A percentile compares a stretch with the other conserved stretches of the same genome.
These are phyloP conservation scores for Cyclotella baltica DNA, from an alignment of 108 stramenopile genomes.

Conservation along the genomic window DNA sequence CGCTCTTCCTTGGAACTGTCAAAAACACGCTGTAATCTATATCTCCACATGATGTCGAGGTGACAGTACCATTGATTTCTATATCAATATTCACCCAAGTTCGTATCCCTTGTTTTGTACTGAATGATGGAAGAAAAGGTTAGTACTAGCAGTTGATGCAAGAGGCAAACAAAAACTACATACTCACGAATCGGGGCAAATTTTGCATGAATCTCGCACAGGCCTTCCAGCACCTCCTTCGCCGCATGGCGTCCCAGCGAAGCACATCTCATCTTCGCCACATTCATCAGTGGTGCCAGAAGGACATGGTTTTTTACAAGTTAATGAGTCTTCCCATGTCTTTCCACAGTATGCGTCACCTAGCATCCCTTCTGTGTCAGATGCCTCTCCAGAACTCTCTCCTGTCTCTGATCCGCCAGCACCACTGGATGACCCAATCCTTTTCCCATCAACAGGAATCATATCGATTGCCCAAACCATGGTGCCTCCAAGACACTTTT, in stretches of 20 bases:
- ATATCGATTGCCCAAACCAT: constrained; percentile 7
- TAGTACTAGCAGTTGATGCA: not conserved
- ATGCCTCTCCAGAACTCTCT: not conserved
- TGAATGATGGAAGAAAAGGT: not conserved
- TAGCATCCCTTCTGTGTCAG: constrained; percentile 22
- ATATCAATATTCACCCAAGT: constrained; percentile 51
- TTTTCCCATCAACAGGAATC: constrained; percentile 31
- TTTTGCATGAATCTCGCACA: constrained; percentile 38
- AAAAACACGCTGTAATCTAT: constrained; percentile 41
- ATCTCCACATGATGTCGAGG: constrained; percentile 45
- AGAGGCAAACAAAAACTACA: not conserved
- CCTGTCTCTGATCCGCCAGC: constrained; percentile 11
- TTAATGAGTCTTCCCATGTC: constrained; percentile 41
- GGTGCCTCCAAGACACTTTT: constrained; percentile 29
- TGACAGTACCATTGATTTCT: constrained; percentile 44
- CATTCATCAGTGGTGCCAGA: constrained; percentile 48
- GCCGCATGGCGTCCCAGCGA: constrained; percentile 48
- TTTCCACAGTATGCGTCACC: constrained; percentile 46
- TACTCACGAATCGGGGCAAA: constrained; percentile 47
- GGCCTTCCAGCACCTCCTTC: constrained; percentile 33
- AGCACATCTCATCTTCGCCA: constrained; percentile 44
- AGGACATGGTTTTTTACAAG: constrained; percentile 46
- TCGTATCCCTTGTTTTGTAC: constrained; percentile 39
- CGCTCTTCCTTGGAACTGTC: constrained; percentile 34
- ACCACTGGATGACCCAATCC: not conserved